Evolutionary conservation across 2,329 filamentous ascomycete genomes (phyloP).

Genomic region (Diaporthe citri): DNA sequence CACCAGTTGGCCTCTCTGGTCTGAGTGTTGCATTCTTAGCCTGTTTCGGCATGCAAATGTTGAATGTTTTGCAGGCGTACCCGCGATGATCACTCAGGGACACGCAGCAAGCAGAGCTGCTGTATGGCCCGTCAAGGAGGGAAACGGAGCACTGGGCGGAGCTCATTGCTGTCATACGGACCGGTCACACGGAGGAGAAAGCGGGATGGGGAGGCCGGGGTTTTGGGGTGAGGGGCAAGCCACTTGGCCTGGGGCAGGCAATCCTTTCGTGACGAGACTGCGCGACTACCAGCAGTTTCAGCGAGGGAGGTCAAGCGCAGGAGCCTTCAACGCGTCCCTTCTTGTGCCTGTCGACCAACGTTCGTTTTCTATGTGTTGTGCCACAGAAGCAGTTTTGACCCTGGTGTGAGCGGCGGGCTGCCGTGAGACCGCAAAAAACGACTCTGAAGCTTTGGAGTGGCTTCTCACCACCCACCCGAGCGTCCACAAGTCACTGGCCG

Average conservation of each 20-base stretch:
- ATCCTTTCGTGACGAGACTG: slow-evolving; percentile 24
- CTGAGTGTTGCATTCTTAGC: slow-evolving; percentile 24
- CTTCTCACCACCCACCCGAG: not conserved
- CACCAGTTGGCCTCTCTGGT: slow-evolving; percentile 25
- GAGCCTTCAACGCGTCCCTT: not conserved
- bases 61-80: slow-evolving; percentile 30
- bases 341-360: slow-evolving; percentile 16
- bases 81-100: slow-evolving; percentile 28
- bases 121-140: slow-evolving; percentile 25
- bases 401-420: slow-evolving; percentile 22
- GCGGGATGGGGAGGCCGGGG: slow-evolving; percentile 33
- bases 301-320: slow-evolving; percentile 3
- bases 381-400: slow-evolving; percentile 28
- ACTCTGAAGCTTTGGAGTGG: slow-evolving; percentile 26
- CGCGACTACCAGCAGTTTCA: slow-evolving; percentile 26
- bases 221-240: slow-evolving; percentile 30
- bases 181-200: slow-evolving; percentile 35
- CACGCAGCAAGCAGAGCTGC: slow-evolving; percentile 6
- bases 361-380: slow-evolving; percentile 25
- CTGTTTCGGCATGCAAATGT: slow-evolving; percentile 20
- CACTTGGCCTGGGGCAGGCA: slow-evolving; percentile 18
- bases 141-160: slow-evolving; percentile 29
- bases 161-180: slow-evolving; percentile 31
- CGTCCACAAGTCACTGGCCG: slow-evolving; percentile 15
- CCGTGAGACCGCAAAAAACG: slow-evolving; percentile 28